phyloP scores from a whole-genome alignment of 2,329 filamentous ascomycete genomes.

The Calonectria naviculata region DNA sequence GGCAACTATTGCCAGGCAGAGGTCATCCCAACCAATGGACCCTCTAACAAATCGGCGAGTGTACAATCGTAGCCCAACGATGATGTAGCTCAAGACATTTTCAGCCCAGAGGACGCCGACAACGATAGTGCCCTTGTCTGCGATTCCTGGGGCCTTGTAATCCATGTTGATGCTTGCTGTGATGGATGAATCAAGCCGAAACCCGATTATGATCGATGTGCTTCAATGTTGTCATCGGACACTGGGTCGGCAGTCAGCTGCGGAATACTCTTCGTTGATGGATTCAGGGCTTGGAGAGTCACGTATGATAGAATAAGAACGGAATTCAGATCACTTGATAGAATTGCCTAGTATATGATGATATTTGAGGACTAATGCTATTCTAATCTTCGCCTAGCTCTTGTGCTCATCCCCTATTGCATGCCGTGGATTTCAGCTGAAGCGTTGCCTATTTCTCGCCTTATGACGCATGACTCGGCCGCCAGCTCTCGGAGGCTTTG shows the following conservation, averaged over 20 bases:
- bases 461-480: neutral
- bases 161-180: neutral
- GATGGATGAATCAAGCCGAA: neutral
- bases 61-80: constrained; percentile 20
- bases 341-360: neutral
- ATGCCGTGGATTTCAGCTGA: neutral
- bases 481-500: neutral
- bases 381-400: neutral
- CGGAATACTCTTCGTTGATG: neutral
- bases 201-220: too few relatives aligned
- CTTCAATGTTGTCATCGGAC: neutral
- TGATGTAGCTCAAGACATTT: constrained; percentile 6
- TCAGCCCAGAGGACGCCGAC: constrained; percentile 20
- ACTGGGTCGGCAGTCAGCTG: neutral
- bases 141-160: neutral
- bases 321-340: neutral
- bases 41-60: constrained; percentile 21
- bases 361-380: neutral
- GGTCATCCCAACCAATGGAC: constrained; percentile 26
- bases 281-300: neutral
- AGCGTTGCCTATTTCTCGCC: neutral
- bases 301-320: neutral
- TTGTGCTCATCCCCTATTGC: neutral
- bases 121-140: constrained; percentile 11
- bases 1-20: constrained; percentile 9